phyloP scores from a whole-genome alignment of 2,329 filamentous ascomycete genomes.

The Epichloe sylvatica region DNA sequence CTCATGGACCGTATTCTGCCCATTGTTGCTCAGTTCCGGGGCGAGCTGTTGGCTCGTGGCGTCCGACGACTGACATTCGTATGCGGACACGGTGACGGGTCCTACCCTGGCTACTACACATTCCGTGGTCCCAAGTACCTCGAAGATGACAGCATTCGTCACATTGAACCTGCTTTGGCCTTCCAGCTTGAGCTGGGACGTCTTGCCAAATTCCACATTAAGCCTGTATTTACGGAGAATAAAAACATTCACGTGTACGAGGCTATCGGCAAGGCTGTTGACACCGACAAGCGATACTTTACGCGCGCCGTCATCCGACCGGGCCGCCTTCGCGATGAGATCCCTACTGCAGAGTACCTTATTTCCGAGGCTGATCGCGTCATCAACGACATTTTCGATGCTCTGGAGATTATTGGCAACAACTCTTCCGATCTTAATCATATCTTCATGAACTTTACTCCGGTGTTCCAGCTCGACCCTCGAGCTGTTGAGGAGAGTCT shows the following conservation, averaged over 20 bases:
- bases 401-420: conserved; percentile 95
- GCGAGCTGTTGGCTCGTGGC: conserved; percentile 65
- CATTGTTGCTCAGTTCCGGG: conserved; percentile 67
- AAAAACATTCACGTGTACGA: conserved; percentile 99
- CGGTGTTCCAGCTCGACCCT: conserved; percentile 84
- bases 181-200: conserved; percentile 96
- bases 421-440: conserved; percentile 99
- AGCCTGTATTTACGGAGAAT: conserved; percentile 97
- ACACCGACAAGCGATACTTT: conserved; percentile 97
- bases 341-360: conserved; percentile 95
- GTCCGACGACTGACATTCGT: conserved; percentile 92
- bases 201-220: conserved; percentile 93
- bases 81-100: conserved; percentile 84
- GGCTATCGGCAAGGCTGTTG: conserved; percentile 83
- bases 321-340: conserved; percentile 88
- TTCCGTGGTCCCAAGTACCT: conserved; percentile 85
- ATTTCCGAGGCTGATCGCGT: conserved; percentile 93
- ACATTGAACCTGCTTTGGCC: conserved; percentile 88
- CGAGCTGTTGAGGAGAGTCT: conserved; percentile 84
- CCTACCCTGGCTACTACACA: conserved; percentile 93
- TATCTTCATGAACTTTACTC: conserved; percentile 99
- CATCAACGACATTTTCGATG: conserved; percentile 95
- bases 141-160: conserved; percentile 91
- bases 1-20: conserved; percentile 60
- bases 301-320: conserved; percentile 90